Percentiles rank a stretch among this genome's conserved stretches.
Conservation (phyloP, 2,329 filamentous ascomycete species). For the Epichloe uncinata region DNA sequence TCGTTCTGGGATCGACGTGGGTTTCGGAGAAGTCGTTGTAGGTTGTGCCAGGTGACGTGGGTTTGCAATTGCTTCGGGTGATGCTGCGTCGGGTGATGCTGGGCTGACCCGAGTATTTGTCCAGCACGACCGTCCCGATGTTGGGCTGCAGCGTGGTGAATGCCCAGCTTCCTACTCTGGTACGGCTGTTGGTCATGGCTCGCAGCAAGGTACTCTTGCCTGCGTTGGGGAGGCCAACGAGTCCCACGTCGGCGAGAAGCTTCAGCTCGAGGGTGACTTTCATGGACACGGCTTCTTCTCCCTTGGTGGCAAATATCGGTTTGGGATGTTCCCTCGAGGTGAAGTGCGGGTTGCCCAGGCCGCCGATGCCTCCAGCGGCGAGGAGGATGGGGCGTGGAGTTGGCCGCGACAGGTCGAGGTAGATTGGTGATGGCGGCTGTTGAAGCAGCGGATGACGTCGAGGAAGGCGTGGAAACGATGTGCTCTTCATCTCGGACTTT, state of each 20-base stretch:
- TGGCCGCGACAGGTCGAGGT: constrained; percentile 58
- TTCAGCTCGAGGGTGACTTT: constrained; percentile 84
- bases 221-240: constrained; percentile 90
- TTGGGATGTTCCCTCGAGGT: constrained; percentile 58
- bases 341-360: constrained; percentile 89
- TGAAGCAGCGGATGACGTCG: constrained; percentile 41
- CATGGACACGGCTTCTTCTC: constrained; percentile 65
- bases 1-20: constrained; percentile 47
- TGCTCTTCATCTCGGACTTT: constrained; percentile 49
- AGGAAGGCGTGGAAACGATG: constrained; percentile 38
- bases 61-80: background rate
- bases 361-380: constrained; percentile 76
- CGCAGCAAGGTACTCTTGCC: constrained; percentile 89
- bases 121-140: constrained; percentile 88
- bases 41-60: constrained; percentile 38
- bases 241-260: constrained; percentile 83
- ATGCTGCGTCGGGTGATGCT: constrained; percentile 15
- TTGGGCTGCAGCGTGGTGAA: constrained; percentile 94
- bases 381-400: constrained; percentile 77
- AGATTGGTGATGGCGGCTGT: constrained; percentile 61
- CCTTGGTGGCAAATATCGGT: constrained; percentile 80
- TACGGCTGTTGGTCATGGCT: constrained; percentile 75
- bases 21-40: constrained; percentile 23
- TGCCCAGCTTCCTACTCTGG: constrained; percentile 85
- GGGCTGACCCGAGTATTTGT: constrained; percentile 71